Evolutionary conservation across 306 rosid species (phyloP).

Genomic region (Lathyrus sativus): DNA sequence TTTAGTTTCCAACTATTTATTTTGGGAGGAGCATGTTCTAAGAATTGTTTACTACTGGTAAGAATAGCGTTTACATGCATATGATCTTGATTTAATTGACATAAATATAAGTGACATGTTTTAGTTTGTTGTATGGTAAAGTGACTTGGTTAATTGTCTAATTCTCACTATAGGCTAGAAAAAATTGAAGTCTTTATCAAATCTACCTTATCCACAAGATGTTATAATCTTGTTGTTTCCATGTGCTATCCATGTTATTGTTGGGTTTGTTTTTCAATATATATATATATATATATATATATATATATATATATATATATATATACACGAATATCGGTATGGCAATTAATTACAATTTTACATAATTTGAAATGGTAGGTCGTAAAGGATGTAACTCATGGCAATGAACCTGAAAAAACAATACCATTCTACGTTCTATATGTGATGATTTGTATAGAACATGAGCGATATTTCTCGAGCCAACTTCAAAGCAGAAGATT

Average conservation of each 20-base stretch:
- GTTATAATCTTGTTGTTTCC: background rate
- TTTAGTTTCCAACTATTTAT: background rate
- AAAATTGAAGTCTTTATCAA: slow-evolving; percentile 5
- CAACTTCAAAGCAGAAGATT: slow-evolving; percentile 95
- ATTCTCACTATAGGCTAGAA: background rate
- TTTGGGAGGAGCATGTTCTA: background rate
- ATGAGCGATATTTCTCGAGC: slow-evolving; percentile 75
- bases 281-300: slow-evolving; percentile 14
- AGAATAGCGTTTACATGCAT: slow-evolving; percentile 20
- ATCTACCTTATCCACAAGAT: background rate
- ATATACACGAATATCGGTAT: slow-evolving; percentile 7
- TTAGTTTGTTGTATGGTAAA: background rate
- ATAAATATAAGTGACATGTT: background rate
- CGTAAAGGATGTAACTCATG: slow-evolving; percentile 84
- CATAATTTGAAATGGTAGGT: slow-evolving; percentile 54
- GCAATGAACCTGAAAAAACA: slow-evolving; percentile 94
- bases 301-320: slow-evolving; percentile 21
- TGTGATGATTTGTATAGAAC: slow-evolving; percentile 85
- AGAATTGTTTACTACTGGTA: slow-evolving; percentile 8
- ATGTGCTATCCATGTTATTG: slow-evolving; percentile 3
- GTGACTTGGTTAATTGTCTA: background rate
- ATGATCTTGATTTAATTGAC: slow-evolving; percentile 14
- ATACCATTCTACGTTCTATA: slow-evolving; percentile 79
- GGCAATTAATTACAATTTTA: slow-evolving; percentile 31
- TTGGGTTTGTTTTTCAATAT: slow-evolving; percentile 21